phyloP scores from a whole-genome alignment of 768 basidiomycete genomes.

The Strobilomyces dryophilus region DNA sequence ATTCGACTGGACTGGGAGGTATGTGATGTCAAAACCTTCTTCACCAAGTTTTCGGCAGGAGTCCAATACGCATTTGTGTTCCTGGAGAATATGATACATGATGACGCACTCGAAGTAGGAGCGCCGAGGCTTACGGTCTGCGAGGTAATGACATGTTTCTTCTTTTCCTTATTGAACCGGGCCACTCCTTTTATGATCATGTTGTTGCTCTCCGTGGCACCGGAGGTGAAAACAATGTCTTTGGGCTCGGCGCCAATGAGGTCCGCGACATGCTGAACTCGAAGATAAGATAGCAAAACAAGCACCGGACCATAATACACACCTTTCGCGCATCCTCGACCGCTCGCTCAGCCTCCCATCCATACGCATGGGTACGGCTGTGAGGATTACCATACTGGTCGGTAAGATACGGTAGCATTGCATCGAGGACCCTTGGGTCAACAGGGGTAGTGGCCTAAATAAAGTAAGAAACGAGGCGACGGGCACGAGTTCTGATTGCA shows the following conservation, averaged over 20 bases:
- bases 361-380: conserved; percentile 97
- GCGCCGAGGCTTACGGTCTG: conserved; percentile 65
- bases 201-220: conserved; percentile 97
- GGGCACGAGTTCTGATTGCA: conserved; percentile 16
- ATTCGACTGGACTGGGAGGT: conserved; percentile 88
- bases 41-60: conserved; percentile 94
- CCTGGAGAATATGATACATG: conserved; percentile 41
- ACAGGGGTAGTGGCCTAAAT: conserved; percentile 91
- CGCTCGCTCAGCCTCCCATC: conserved; percentile 97
- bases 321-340: conserved; percentile 91
- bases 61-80: conserved; percentile 99
- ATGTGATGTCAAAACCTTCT: conserved; percentile 97
- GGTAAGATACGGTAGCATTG: conserved; percentile 93
- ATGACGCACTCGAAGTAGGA: neutral
- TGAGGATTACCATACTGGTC: conserved; percentile 98
- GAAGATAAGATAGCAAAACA: neutral
- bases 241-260: conserved; percentile 93
- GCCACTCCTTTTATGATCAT: conserved; percentile 97
- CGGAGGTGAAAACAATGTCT: conserved; percentile 96
- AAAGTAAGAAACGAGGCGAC: conserved; percentile 5
- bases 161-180: conserved; percentile 90
- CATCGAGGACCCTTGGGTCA: conserved; percentile 94
- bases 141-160: conserved; percentile 89
- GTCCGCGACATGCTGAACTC: conserved; percentile 74
- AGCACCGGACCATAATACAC: conserved; percentile 10